Evolutionary conservation across 768 basidiomycete species (phyloP), one percentile per base, ranked within the genome.

Genomic region (Tulasnella sp.): DNA sequence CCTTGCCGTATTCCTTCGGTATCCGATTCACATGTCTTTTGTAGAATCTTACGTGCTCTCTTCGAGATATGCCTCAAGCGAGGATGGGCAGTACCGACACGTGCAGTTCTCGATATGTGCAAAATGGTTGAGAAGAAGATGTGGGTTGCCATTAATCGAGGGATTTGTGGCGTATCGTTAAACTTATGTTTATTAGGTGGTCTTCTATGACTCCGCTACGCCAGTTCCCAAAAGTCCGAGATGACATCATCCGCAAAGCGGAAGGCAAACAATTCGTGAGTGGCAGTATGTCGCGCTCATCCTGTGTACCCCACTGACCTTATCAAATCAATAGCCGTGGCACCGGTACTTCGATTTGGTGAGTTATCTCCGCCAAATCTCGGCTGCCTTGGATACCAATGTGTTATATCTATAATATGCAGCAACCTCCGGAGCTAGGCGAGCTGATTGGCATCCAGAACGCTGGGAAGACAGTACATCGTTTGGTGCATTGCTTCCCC

Each of bases 21-120:
- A 21, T n/a, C 30, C 45, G 29, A 5, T 19, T 24, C 11, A 41
- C 15, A 49, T 24, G 11, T 27, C 21, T 26, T 8, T 44, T 32
- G 2, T 24, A 86, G 87, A 66, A 96, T 98, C 66, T 74, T 98
- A 41, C 90, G 93, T 19, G 95, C 95, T 15, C 88, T 99, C 68
- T 97, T 93, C 66, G 95, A 99, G 72, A 99, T 98, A 58, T 97
- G 94, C 69, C 74, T 97, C 61, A 96, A 95, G 73, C 84, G 93
- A 44, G 94, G 94, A n/a, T 99, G 96, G 96, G 91, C 96, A 1
- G 78, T 86, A 0, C 91, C 94, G 0, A 92, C 95, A 0, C 84
- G 90, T 65, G 86, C 89, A 5, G 91, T 91, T 3, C 78, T 98
- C 27, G 87, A 92, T 62, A 73, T 99, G 60, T 98, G 93, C 76